Evolutionary conservation across 2,329 filamentous ascomycete species (phyloP).

Genomic region (Pestalotiopsis sp.): DNA sequence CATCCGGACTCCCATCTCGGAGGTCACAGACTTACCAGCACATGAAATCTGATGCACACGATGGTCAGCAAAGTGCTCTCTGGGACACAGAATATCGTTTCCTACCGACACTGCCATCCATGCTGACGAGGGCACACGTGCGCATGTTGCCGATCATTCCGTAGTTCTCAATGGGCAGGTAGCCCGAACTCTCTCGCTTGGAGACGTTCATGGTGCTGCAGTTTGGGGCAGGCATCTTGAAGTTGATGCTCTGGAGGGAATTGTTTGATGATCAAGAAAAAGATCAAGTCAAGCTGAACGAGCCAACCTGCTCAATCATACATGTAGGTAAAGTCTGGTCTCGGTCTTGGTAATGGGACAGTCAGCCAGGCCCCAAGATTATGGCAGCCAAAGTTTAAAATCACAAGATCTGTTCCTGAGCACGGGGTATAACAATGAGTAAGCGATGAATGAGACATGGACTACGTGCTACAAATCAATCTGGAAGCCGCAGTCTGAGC

Average conservation of each 20-base stretch:
- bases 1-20: background rate
- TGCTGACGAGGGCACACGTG: constrained; percentile 75
- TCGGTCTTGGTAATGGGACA: background rate
- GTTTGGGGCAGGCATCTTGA: constrained; percentile 22
- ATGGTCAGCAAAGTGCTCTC: background rate
- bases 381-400: background rate
- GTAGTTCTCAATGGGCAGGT: constrained; percentile 73
- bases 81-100: background rate
- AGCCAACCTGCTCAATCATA: background rate
- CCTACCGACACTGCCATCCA: constrained; percentile 64
- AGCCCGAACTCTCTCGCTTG: constrained; percentile 39
- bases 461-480: background rate
- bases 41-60: constrained; percentile 63
- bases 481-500: background rate
- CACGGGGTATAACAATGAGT: background rate
- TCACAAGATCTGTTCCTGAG: background rate
- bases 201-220: constrained; percentile 27
- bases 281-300: background rate
- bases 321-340: background rate
- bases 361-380: background rate
- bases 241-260: background rate
- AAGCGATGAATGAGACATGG: background rate
- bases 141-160: constrained; percentile 82
- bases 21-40: constrained; percentile 59
- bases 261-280: background rate